Conservation (phyloP, 192 early-diverging fungal genomes). For the Mortierella hygrophila region DNA sequence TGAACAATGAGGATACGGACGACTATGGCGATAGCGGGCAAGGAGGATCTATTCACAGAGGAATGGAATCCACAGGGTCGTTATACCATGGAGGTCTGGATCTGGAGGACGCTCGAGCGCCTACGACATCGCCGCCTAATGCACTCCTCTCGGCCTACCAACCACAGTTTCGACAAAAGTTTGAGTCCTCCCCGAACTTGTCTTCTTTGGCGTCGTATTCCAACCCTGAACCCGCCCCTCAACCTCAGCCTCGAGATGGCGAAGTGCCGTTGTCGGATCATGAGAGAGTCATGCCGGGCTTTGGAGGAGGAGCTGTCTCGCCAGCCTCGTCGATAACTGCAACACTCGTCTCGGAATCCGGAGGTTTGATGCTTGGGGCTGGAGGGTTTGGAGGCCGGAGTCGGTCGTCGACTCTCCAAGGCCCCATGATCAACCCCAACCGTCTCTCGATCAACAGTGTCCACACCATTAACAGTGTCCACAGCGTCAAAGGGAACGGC, state of each 20-base stretch:
- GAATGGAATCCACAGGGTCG: background rate
- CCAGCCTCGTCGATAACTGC: background rate
- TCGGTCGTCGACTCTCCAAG: constrained; percentile 2
- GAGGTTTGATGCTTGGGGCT: background rate
- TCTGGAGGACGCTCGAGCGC: background rate
- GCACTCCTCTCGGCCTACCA: constrained; percentile 2
- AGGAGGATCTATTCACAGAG: background rate
- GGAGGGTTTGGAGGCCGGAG: background rate
- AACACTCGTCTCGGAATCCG: background rate
- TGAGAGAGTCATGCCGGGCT: background rate
- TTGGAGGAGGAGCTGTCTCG: background rate
- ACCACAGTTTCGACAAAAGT: constrained; percentile 30
- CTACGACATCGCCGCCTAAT: background rate
- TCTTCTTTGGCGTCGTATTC: constrained; percentile 7
- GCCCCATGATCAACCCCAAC: background rate
- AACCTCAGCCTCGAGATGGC: background rate
- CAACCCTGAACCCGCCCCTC: background rate
- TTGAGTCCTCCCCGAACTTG: constrained; percentile 40
- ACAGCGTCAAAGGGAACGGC: background rate
- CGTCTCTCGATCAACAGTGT: background rate
- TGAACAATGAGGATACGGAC: background rate
- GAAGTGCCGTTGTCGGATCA: background rate
- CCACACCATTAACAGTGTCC: background rate
- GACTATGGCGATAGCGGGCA: background rate
- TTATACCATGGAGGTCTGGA: constrained; percentile 4